Evolutionary conservation across 768 basidiomycete species (phyloP).

Genomic region (Serendipita sp.): DNA sequence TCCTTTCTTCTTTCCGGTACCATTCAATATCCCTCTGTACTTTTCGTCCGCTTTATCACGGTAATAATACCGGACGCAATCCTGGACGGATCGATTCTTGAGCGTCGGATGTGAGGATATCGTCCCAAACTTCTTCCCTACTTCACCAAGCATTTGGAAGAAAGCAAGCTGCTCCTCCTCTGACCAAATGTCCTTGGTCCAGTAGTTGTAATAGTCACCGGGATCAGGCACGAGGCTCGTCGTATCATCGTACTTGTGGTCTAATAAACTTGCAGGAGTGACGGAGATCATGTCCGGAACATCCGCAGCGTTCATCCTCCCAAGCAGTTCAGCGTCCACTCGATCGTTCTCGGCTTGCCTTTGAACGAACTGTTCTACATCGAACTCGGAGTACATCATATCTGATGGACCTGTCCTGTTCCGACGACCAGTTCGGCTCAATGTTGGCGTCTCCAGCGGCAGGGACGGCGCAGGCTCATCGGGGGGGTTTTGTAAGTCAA

Average conservation of each 20-base stretch:
- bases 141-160: background rate
- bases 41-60: constrained; percentile 2
- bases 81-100: background rate
- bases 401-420: background rate
- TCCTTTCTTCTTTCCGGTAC: background rate
- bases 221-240: background rate
- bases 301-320: background rate
- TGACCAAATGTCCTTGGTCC: background rate
- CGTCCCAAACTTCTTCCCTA: constrained; percentile 1
- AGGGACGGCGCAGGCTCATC: background rate
- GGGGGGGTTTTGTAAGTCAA: background rate
- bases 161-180: background rate
- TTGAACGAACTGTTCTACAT: constrained; percentile 1
- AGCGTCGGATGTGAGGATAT: background rate
- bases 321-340: background rate
- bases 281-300: constrained; percentile 4
- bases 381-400: constrained; percentile 5
- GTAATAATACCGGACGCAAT: constrained; percentile 3
- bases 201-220: background rate
- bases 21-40: background rate
- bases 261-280: background rate
- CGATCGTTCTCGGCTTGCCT: background rate
- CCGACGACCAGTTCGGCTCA: background rate
- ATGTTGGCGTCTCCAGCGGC: background rate
- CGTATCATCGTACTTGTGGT: background rate